phyloP scores from a whole-genome alignment of 1,284 basidiomycete genomes.

The Wolfiporia cocos region DNA sequence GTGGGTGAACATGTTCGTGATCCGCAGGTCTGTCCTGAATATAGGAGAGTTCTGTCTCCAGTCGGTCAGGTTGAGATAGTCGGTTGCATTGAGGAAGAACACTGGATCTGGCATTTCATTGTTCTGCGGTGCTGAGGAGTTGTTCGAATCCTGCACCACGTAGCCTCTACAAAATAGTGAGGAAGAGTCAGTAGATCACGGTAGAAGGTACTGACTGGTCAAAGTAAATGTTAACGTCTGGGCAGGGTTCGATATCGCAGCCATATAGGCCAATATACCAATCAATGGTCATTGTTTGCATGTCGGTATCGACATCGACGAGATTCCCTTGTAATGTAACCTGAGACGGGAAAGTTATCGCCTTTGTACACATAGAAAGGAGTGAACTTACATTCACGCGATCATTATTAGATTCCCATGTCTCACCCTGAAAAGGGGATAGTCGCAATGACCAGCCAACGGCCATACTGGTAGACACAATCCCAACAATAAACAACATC shows the following conservation, averaged over 20 bases:
- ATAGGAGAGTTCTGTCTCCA: slow-evolving; percentile 12
- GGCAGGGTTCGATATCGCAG: slow-evolving; percentile 13
- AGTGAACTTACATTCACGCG: too few relatives aligned
- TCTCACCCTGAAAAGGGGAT: slow-evolving; percentile 11
- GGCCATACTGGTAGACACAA: slow-evolving; percentile 10
- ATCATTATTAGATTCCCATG: too few relatives aligned
- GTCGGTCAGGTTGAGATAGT: slow-evolving; percentile 12
- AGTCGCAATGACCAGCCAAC: slow-evolving; percentile 15
- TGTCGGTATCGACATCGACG: slow-evolving; percentile 11
- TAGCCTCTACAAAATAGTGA: too few relatives aligned
- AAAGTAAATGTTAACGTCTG: slow-evolving; percentile 16
- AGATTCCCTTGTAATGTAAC: slow-evolving; percentile 16
- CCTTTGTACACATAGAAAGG: too few relatives aligned
- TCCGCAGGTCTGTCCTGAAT: slow-evolving; percentile 16
- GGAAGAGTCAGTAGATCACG: too few relatives aligned
- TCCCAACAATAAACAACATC: slow-evolving; percentile 3
- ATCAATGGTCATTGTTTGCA: slow-evolving; percentile 16
- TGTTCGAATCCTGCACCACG: too few relatives aligned
- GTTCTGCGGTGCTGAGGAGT: slow-evolving; percentile 3
- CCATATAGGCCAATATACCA: slow-evolving; percentile 15
- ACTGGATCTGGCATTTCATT: slow-evolving; percentile 14
- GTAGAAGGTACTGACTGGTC: slow-evolving; percentile 18
- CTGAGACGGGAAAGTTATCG: too few relatives aligned
- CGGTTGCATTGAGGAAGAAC: slow-evolving; percentile 13
- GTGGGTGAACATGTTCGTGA: slow-evolving; percentile 12